These are phyloP conservation scores for Quercus tomentella DNA, from an alignment of 331 rosid species.

Conservation along the genomic window DNA sequence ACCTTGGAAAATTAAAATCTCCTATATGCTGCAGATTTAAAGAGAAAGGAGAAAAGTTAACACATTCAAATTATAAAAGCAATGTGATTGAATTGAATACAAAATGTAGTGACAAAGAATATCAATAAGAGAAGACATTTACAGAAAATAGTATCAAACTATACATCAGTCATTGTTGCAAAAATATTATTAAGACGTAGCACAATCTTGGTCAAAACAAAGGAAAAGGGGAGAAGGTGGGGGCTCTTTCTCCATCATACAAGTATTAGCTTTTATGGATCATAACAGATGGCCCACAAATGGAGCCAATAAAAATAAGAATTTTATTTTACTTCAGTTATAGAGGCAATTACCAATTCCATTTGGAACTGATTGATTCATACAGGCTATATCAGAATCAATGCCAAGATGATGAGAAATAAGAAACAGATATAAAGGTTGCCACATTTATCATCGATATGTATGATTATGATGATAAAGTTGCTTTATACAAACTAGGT, in stretches of 20 bases:
- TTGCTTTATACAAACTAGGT: neutral
- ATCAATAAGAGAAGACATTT: neutral
- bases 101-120: neutral
- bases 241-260: neutral
- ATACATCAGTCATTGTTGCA: neutral
- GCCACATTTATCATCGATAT: neutral
- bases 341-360: neutral
- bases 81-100: neutral
- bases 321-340: neutral
- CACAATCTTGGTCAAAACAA: neutral
- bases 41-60: slow-evolving; percentile 7
- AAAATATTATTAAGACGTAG: neutral
- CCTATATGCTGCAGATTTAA: slow-evolving; percentile 83
- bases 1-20: slow-evolving; percentile 91
- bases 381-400: neutral
- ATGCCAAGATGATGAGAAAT: neutral
- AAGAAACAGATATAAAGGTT: neutral
- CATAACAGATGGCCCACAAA: neutral
- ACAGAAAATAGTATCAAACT: neutral
- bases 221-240: neutral
- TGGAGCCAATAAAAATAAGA: neutral
- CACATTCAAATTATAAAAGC: neutral
- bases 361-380: neutral
- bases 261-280: neutral
- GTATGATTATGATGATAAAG: neutral